Base-by-base conservation (phyloP, 1,284 basidiomycete species). In the Phlebopus sp. region DNA sequence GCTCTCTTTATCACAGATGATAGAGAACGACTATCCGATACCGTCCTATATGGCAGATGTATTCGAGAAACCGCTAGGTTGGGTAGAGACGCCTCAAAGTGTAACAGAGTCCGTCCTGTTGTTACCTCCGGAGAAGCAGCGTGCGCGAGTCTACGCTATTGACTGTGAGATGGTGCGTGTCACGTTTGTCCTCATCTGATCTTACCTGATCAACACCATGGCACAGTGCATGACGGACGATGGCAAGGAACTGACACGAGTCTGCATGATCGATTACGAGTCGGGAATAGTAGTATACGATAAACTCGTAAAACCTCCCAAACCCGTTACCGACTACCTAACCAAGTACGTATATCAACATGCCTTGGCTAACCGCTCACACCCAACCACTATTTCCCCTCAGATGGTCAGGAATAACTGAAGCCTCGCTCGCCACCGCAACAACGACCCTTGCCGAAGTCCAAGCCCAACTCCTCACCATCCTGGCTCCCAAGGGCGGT, bases 111-210 rank as follows among this genome's bases (percentile, higher is more conserved):
- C 66, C 23, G 47, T 68, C 27, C 44, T 70, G 7, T 50, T 56
- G 15, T 40, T 60, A 27, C 52, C 60, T 42, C 43, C 61, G 45
- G 53, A 58, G 5, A 56, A 55, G 32, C 61, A 61, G 27, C 64
- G 67, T 21, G 69, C 74, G 6, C 74, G 70, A 49, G 73, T 87
- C 31, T 84, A 81, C 49, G 80, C 84, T 4, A 76, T 97, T 35
- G 94, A 97, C 72, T 97, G 94, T 65, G 93, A 97, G 68, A 97
- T 97, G 93, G 92, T 92, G 54, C 50, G 79, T 54, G 29, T 14
- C 23, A 4, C 7, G 50, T 17, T 38, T 4, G 29, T 25, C n/a
- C 29, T 56, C 6, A 4, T 9, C 5, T 19, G 32, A 6, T 6
- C 21, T 23, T 37, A 4, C 2, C 42, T 48, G 11, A 48, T 49